Percentiles rank a stretch among this genome's conserved stretches.
Conservation (phyloP, 2,329 filamentous ascomycete species). For the Fulvia fulva region DNA sequence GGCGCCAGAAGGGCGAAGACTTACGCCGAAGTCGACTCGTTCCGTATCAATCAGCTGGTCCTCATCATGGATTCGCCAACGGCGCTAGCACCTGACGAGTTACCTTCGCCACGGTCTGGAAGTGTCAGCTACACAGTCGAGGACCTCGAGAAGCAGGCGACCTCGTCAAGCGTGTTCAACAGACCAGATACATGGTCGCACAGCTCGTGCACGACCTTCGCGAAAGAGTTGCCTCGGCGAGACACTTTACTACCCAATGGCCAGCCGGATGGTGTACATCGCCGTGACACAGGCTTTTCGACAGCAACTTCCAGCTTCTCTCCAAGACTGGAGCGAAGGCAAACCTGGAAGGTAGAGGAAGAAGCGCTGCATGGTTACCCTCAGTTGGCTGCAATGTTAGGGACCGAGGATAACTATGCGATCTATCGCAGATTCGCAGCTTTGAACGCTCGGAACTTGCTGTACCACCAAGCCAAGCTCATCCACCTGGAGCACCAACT, state of each 20-base stretch:
- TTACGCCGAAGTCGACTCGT: neutral
- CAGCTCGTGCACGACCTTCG: constrained; percentile 3
- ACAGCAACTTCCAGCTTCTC: constrained; percentile 1
- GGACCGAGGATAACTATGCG: constrained; percentile 17
- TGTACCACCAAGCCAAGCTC: constrained; percentile 28
- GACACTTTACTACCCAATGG: constrained; percentile 8
- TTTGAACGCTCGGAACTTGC: constrained; percentile 24
- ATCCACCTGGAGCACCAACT: constrained; percentile 23
- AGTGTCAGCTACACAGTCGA: constrained; percentile 2
- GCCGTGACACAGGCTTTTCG: neutral
- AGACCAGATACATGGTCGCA: constrained; percentile 9
- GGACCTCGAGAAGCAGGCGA: constrained; percentile 4
- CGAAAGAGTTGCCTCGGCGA: constrained; percentile 10
- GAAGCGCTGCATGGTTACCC: constrained; percentile 22
- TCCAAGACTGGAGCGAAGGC: constrained; percentile 8
- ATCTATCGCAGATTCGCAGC: constrained; percentile 25
- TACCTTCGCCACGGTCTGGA: neutral
- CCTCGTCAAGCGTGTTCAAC: neutral
- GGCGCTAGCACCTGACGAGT: neutral
- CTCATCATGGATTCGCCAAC: neutral
- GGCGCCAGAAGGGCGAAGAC: neutral
- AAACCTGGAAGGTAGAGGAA: constrained; percentile 11
- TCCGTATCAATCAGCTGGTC: neutral
- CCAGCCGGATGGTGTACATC: neutral
- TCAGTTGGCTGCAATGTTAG: constrained; percentile 19